phyloP scores from a whole-genome alignment of 75 land plant genomes.

The Pinus tabuliformis region DNA sequence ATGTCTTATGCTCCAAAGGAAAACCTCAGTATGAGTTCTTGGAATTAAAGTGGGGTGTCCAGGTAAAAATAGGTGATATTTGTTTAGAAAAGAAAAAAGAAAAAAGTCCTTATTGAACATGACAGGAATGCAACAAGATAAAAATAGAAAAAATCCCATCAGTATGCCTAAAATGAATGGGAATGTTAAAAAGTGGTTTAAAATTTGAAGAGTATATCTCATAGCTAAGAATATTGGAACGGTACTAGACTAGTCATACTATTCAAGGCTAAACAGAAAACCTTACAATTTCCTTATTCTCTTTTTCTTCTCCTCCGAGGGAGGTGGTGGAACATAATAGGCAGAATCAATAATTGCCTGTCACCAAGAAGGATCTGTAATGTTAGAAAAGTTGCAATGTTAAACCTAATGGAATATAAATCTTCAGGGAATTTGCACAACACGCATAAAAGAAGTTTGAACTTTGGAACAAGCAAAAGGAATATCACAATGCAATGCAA shows the following conservation, averaged over 20 bases:
- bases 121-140: not conserved
- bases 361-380: not conserved
- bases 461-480: not conserved
- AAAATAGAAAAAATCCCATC: not conserved
- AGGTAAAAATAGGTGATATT: not conserved
- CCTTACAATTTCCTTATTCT: constrained; percentile 78
- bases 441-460: not conserved
- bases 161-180: not conserved
- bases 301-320: constrained; percentile 92
- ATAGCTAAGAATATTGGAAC: not conserved
- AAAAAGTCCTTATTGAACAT: not conserved
- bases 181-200: not conserved
- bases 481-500: constrained; percentile 1
- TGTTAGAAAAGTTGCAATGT: not conserved
- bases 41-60: not conserved
- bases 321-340: constrained; percentile 96
- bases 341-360: constrained; percentile 97
- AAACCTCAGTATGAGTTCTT: not conserved
- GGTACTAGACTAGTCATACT: not conserved
- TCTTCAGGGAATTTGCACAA: not conserved
- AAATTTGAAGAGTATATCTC: constrained; percentile 4
- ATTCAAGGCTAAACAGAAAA: not conserved
- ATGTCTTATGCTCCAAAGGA: not conserved
- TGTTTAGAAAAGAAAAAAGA: not conserved
- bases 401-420: not conserved